A percentile compares a stretch with the other conserved stretches of the same genome.
These are phyloP conservation scores for Crucibulum laeve DNA, from an alignment of 768 basidiomycete species.

Conservation along the genomic window DNA sequence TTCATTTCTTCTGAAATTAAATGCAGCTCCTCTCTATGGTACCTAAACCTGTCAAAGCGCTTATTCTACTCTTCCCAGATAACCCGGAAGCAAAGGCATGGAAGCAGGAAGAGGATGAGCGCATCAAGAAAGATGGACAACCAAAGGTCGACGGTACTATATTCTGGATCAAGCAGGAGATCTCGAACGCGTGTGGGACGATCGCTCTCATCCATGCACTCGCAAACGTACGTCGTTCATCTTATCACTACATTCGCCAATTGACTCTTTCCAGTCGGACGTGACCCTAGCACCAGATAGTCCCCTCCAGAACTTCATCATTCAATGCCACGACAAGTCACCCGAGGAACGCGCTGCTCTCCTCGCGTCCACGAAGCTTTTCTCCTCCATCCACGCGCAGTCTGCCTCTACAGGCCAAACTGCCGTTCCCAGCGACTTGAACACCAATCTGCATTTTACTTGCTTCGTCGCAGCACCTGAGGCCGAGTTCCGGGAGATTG, in stretches of 20 bases:
- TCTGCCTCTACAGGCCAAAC: slow-evolving; percentile 71
- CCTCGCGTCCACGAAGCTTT: slow-evolving; percentile 73
- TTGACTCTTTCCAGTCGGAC: slow-evolving; percentile 36
- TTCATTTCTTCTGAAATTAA: neutral
- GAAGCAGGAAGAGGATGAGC: slow-evolving; percentile 56
- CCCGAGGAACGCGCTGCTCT: slow-evolving; percentile 71
- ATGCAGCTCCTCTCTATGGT: slow-evolving; percentile 66
- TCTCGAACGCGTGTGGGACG: slow-evolving; percentile 83
- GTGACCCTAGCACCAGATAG: slow-evolving; percentile 53
- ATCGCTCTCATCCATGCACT: slow-evolving; percentile 84
- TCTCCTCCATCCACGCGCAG: slow-evolving; percentile 72
- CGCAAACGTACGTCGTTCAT: slow-evolving; percentile 55
- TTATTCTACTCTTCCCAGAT: slow-evolving; percentile 83
- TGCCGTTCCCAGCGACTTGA: slow-evolving; percentile 52
- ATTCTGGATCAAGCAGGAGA: slow-evolving; percentile 89
- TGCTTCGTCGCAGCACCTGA: slow-evolving; percentile 74
- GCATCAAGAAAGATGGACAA: slow-evolving; percentile 42
- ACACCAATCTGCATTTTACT: slow-evolving; percentile 83
- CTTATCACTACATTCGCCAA: neutral
- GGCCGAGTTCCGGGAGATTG: slow-evolving; percentile 25
- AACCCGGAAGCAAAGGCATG: slow-evolving; percentile 40
- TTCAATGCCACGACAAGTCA: slow-evolving; percentile 58
- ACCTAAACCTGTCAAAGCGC: slow-evolving; percentile 72
- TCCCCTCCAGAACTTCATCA: slow-evolving; percentile 63
- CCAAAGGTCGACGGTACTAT: slow-evolving; percentile 55